Evolutionary conservation across 306 rosid genomes (phyloP).

Genomic region (Mimosa bimucronata): DNA sequence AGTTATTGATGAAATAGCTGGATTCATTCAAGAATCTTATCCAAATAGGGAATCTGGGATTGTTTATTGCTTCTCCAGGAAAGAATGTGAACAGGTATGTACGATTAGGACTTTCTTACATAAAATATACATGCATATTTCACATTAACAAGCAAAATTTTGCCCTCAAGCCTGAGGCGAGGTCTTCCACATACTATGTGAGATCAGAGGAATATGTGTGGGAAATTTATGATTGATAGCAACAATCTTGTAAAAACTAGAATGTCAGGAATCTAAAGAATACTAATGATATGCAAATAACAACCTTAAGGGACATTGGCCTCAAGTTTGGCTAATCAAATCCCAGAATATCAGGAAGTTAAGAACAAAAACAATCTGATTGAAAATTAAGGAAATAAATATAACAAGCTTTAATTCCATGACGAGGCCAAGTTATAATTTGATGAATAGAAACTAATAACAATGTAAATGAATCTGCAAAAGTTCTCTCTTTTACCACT

Average conservation of each 20-base stretch:
- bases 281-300: too few relatives aligned
- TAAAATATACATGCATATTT: conserved; percentile 29
- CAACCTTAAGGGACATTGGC: too few relatives aligned
- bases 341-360: too few relatives aligned
- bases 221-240: neutral
- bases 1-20: conserved; percentile 79
- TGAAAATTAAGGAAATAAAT: neutral
- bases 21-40: conserved; percentile 73
- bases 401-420: neutral
- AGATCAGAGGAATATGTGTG: neutral
- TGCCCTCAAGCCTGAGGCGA: neutral
- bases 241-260: neutral
- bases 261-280: neutral
- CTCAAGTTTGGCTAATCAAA: too few relatives aligned
- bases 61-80: conserved; percentile 93
- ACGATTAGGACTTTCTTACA: conserved; percentile 24
- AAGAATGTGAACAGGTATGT: conserved; percentile 92
- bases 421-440: neutral
- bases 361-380: too few relatives aligned
- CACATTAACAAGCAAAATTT: conserved; percentile 30
- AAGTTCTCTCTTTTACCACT: neutral
- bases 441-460: neutral
- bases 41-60: conserved; percentile 84
- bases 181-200: conserved; percentile 10
- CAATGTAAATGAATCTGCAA: neutral